Evolutionary conservation across 208 protist species (phyloP).

Genomic region (Herpetomonas samuelpessoai): DNA sequence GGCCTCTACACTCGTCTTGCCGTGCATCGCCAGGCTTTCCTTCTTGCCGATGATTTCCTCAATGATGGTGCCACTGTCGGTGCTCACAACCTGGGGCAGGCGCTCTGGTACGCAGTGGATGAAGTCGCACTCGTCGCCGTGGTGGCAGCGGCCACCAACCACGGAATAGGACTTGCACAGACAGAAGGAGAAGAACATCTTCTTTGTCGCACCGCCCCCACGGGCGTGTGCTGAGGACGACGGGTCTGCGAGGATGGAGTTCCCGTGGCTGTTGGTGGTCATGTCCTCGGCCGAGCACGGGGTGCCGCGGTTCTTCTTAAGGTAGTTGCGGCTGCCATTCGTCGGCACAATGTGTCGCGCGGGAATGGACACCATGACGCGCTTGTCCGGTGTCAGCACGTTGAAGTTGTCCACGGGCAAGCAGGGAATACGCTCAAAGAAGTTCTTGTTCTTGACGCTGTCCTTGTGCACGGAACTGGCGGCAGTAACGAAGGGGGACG

Average conservation of each 20-base stretch:
- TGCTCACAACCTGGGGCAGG: conserved; percentile 25
- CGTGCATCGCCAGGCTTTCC: no score
- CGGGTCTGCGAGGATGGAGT: no score
- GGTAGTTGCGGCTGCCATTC: conserved; percentile 44
- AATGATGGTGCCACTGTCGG: conserved; percentile 10
- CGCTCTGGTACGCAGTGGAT: conserved; percentile 56
- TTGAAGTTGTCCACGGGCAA: conserved; percentile 48
- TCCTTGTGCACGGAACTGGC: conserved; percentile 4
- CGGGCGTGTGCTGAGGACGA: no score
- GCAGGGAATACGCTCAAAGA: conserved; percentile 17
- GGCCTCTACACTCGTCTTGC: no score
- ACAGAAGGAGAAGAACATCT: conserved; percentile 56
- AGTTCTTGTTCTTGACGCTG: conserved; percentile 13
- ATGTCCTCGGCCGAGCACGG: no score
- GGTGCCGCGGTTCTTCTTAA: conserved; percentile 29
- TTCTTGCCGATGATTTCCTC: conserved; percentile 8
- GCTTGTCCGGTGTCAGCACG: conserved; percentile 62
- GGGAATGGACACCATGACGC: conserved; percentile 55
- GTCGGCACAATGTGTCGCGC: conserved; percentile 48
- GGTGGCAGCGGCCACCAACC: conserved; percentile 33
- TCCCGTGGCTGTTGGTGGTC: no score
- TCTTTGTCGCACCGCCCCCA: no score
- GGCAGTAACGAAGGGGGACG: background rate
- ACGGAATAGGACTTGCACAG: conserved; percentile 55
- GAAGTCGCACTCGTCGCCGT: conserved; percentile 53